These are phyloP conservation scores for Ophiostoma triangulosporum DNA, from an alignment of 2,329 filamentous ascomycete genomes.

Conservation along the genomic window DNA sequence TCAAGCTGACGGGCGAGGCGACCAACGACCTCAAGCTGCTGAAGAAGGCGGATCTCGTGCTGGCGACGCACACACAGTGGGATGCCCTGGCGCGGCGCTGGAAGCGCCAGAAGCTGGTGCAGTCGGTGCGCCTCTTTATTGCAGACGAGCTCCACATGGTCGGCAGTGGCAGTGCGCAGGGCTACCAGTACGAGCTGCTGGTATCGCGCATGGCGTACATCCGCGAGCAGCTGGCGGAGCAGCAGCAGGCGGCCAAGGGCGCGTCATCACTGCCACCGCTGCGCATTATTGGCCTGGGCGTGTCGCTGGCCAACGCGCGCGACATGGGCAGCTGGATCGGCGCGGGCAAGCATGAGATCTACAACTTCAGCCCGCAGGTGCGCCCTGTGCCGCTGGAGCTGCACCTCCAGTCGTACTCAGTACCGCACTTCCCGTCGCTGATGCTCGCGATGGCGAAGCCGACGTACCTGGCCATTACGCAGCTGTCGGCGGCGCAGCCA, in stretches of 20 bases:
- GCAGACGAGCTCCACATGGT: slow-evolving; percentile 92
- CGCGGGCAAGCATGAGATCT: slow-evolving; percentile 94
- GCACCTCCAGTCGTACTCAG: slow-evolving; percentile 88
- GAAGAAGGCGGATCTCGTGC: slow-evolving; percentile 73
- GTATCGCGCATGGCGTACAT: slow-evolving; percentile 98
- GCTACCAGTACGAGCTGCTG: slow-evolving; percentile 88
- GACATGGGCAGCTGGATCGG: slow-evolving; percentile 98
- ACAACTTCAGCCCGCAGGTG: slow-evolving; percentile 92
- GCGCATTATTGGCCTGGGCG: slow-evolving; percentile 79
- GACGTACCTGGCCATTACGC: slow-evolving; percentile 74
- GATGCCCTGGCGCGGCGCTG: slow-evolving; percentile 91
- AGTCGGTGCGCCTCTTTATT: slow-evolving; percentile 80
- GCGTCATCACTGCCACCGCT: slow-evolving; percentile 49
- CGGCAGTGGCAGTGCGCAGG: slow-evolving; percentile 74
- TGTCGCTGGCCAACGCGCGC: slow-evolving; percentile 81
- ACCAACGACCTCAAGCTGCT: slow-evolving; percentile 81
- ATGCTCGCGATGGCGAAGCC: slow-evolving; percentile 99
- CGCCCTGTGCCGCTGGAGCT: slow-evolving; percentile 82
- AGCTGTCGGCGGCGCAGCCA: slow-evolving; percentile 79
- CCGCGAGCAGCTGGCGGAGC: slow-evolving; percentile 70
- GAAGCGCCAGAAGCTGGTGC: slow-evolving; percentile 91
- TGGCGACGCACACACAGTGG: slow-evolving; percentile 91
- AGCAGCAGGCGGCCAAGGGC: slow-evolving; percentile 56
- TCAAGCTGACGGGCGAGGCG: slow-evolving; percentile 88
- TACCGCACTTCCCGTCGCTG: slow-evolving; percentile 91